Base-by-base conservation (phyloP, 2,329 filamentous ascomycete species). In the Talaromyces sp. region DNA sequence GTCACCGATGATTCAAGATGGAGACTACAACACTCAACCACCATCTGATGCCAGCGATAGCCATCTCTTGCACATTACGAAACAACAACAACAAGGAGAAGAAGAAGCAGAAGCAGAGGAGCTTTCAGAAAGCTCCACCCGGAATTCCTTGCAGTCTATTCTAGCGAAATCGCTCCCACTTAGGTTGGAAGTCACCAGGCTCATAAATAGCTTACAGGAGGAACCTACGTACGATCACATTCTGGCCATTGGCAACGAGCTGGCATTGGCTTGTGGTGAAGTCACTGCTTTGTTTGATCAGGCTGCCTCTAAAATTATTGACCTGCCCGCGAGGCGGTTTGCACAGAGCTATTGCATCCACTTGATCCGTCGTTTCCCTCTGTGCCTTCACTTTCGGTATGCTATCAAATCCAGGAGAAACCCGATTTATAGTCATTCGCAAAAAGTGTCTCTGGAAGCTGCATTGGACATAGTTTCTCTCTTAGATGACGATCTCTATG, bases 151-250 rank as follows among this genome's bases (percentile, higher is more conserved):
- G 3, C 63, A 70, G 4, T 68, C 70, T 25, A 67, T 70, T 2
- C 64, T 77, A 2, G 68, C 72, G 5, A 69, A 67, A 31, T 74
- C 68, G 0, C 65, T 75, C 6, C 67, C 73, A 1, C 56, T 67
- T 5, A 73, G 75, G 7, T 68, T 77, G 17, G 25, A 46, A 10
- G 58, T 48, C 3, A 53, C 53, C 5, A 63, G 46, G 15, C n/a
- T 63, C 3, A 63, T 67, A 9, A 67, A 68, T 46, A 62, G 59
- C 17, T 50, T 68, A 21, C 62, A 62, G n/a, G 57, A 63, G 10
- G 60, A 64, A 43, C 55, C 63, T 0, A 37, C 62, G 5, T 67
- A 67, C 43, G 60, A 65, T 2, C 50, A 63, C n/a, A 58, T 68
- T 13, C 40, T 68, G 3, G n/a, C 21, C 0, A 13, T 68, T 1